These are phyloP conservation scores for Gracilaria vermiculophylla DNA, from an alignment of 23 red algal species.

Conservation along the genomic window DNA sequence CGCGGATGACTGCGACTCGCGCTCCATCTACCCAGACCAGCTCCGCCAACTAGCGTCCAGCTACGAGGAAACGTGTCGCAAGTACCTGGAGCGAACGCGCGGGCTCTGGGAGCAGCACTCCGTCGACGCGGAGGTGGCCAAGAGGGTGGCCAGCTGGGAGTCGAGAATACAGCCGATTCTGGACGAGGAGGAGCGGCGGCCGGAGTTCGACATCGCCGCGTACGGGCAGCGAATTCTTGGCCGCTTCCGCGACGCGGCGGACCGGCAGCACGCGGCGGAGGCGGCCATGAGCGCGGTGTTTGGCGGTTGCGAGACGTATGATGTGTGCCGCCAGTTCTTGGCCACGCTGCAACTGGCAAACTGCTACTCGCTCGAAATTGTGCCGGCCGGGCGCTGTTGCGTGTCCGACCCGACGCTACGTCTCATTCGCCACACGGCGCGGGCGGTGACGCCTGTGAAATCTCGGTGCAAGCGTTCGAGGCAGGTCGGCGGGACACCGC, in stretches of 20 bases:
- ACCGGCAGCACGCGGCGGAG: background rate
- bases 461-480: slow-evolving; percentile 25
- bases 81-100: slow-evolving; percentile 45
- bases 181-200: slow-evolving; percentile 48
- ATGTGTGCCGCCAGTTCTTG: slow-evolving; percentile 72
- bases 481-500: slow-evolving; percentile 1
- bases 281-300: slow-evolving; percentile 5
- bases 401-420: slow-evolving; percentile 23
- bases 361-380: slow-evolving; percentile 43
- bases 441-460: background rate
- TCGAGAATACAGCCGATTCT: slow-evolving; percentile 54
- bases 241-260: background rate
- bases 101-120: slow-evolving; percentile 62
- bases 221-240: slow-evolving; percentile 32
- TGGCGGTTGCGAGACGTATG: background rate
- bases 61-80: slow-evolving; percentile 46
- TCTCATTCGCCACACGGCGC: background rate
- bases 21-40: background rate
- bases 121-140: slow-evolving; percentile 31
- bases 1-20: background rate
- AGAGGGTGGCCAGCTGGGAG: slow-evolving; percentile 47
- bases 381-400: background rate
- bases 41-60: slow-evolving; percentile 32
- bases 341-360: slow-evolving; percentile 69
- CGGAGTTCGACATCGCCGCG: slow-evolving; percentile 49